These are phyloP conservation scores for Entomortierella lignicola DNA, from an alignment of 192 early-diverging fungal genomes.

Conservation along the genomic window DNA sequence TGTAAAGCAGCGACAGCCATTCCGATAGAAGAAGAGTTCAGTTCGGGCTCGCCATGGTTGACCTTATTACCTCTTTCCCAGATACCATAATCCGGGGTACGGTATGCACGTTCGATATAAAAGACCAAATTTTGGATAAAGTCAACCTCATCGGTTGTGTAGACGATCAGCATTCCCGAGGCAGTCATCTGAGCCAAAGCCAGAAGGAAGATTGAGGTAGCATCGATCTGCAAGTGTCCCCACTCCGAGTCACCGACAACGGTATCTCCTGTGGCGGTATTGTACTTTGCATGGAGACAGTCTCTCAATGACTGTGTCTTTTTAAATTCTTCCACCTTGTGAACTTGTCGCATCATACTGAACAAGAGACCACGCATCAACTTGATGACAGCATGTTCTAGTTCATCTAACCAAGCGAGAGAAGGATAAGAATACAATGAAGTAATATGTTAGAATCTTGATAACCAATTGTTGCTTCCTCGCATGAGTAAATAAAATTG, in stretches of 20 bases:
- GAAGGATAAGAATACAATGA: neutral
- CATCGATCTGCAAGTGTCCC: constrained; percentile 93
- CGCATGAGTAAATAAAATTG: too few relatives aligned
- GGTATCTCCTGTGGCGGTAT: constrained; percentile 83
- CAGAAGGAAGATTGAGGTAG: constrained; percentile 85
- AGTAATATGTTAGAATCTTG: too few relatives aligned
- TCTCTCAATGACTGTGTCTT: constrained; percentile 78
- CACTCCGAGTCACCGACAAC: constrained; percentile 88
- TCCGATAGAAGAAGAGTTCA: constrained; percentile 90
- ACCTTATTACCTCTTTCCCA: constrained; percentile 93
- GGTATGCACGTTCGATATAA: constrained; percentile 87
- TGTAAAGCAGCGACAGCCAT: constrained; percentile 89
- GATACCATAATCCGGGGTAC: constrained; percentile 89
- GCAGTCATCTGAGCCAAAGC: constrained; percentile 88
- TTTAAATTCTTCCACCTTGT: constrained; percentile 87
- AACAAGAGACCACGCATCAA: constrained; percentile 87
- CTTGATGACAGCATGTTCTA: constrained; percentile 89
- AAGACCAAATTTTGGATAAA: constrained; percentile 91
- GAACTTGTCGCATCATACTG: constrained; percentile 84
- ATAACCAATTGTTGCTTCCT: too few relatives aligned
- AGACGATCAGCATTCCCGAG: constrained; percentile 78
- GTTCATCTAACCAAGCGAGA: constrained; percentile 67
- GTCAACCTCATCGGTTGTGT: constrained; percentile 86
- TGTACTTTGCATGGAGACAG: constrained; percentile 91
- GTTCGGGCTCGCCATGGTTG: constrained; percentile 87